Evolutionary conservation across 2,329 filamentous ascomycete genomes (phyloP), one percentile per base, ranked within the genome.

Genomic region (Ceratocystis alfenasii): DNA sequence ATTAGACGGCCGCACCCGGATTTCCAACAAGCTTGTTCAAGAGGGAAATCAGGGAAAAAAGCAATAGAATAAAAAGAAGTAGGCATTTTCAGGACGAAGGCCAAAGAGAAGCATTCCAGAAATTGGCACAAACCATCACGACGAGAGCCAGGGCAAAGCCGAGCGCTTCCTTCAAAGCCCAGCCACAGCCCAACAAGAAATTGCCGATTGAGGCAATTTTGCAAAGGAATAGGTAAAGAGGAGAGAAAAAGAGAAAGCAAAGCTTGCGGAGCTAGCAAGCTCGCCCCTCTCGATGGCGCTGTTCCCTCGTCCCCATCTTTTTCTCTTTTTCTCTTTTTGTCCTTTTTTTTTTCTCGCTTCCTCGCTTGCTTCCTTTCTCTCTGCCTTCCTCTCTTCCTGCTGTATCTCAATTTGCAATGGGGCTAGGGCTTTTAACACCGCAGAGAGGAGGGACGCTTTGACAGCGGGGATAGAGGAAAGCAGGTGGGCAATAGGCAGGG

Each of bases 131-230:
- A 15, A n/a, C 22, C 22, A 33, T 33, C 5, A 15, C 22, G 25
- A 33, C 15, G 12, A 57, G 12, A 57, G 4, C 53, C 3, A 57
- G 22, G 53, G 25, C 53, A 15, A 57, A 33, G 53, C n/a, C 8
- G 17, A 57, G 28, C 36, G 36, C 10, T 41, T 41, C 36, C 36
- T 41, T 4, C 22, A 33, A 30, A 57, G 28, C 22, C 53, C n/a
- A 20, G 53, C 22, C 22, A 28, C 28, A 17, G 25, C 53, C 22
- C 25, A 57, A 33, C 53, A 6, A 28, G 17, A 28, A 57, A 57
- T 57, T 57, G 25, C 53, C 53, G n/a, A 57, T 57, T 57, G 53
- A 57, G 53, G 53, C 53, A 57, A 57, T 57, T 57, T 33, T 30
- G 15, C 22, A 57, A 57, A 28, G 10, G 22, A 30, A 28, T 3